Evolutionary conservation across 2,329 filamentous ascomycete species (phyloP), one percentile per base, ranked within the genome.

Genomic region (Sporothrix sp.): DNA sequence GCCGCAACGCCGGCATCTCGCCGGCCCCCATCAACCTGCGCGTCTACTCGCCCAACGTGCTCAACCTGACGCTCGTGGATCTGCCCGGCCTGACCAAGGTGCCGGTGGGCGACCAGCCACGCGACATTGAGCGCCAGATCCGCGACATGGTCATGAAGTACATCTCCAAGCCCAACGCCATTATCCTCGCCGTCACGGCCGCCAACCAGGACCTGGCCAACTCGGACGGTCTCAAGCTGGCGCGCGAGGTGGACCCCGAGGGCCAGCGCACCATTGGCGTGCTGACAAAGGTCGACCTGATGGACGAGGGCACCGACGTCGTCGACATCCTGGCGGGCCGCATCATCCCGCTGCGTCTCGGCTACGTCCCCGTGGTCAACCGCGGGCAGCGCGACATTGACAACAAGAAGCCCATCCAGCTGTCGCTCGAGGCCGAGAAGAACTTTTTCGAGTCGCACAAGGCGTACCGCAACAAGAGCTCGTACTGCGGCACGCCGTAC

Each of bases 151-250:
- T 98, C 61, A 86, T 90, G 51, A 93, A 98, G 71, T 98, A 96
- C 65, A 98, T 97, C 63, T 90, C 90, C 52, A 98, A 98, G 71
- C 91, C 93, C 13, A 98, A 98, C 76, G 96, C 91, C 69, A 95
- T 98, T 62, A 84, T 98, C 57, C 79, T 98, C 48, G 93, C 93
- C 28, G 93, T 98, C 21, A 97, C 93, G 11, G 91, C 93, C 16
- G 93, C 93, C 48, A 98, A 98, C 62, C 91, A 97, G 62, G 93
- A 98, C 65, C 83, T 98, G 61, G 93, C 97, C 65, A 98, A 98
- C 68, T 98, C 93, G 7, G 93, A 98, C 67, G 90, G 93, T 7
- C 72, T 98, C 60, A 98, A 98, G 70, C 83, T 98, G 55, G 93
- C 93, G 54, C 84, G 93, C 48, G 88, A 98, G 80, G 93, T 98